phyloP scores from a whole-genome alignment of 139 green algal genomes.

The Nannochloris sp. region DNA sequence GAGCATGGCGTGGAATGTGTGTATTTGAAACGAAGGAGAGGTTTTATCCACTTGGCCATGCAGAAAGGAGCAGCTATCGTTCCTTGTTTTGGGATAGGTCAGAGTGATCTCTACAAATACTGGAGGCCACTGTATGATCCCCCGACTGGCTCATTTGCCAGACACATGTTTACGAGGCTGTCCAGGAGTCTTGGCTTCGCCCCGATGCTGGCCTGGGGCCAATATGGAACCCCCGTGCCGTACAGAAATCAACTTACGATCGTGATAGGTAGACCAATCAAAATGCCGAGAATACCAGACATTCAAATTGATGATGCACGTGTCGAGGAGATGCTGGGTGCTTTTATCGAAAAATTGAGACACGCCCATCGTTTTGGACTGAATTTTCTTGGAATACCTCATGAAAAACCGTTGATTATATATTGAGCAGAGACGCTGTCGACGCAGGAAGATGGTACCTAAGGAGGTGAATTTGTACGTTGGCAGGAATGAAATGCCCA shows the following conservation, averaged over 20 bases:
- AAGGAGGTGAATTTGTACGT: too few relatives aligned
- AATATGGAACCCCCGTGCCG: slow-evolving; percentile 2
- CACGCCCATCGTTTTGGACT: slow-evolving; percentile 1
- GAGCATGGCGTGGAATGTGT: slow-evolving; percentile 47
- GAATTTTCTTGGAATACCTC: too few relatives aligned
- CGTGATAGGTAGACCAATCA: slow-evolving; percentile 18
- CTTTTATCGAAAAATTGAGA: slow-evolving; percentile 18
- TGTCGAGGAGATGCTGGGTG: slow-evolving; percentile 18
- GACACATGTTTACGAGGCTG: not conserved
- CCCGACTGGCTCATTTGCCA: slow-evolving; percentile 7
- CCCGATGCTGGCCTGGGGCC: slow-evolving; percentile 16
- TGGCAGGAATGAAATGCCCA: too few relatives aligned
- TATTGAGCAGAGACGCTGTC: too few relatives aligned
- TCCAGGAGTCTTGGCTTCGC: slow-evolving; percentile 18
- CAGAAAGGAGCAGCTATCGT: slow-evolving; percentile 54
- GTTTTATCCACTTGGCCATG: slow-evolving; percentile 71
- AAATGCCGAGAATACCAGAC: slow-evolving; percentile 5
- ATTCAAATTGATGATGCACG: not conserved
- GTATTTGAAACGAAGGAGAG: slow-evolving; percentile 49
- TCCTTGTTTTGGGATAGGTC: slow-evolving; percentile 82
- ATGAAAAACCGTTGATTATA: too few relatives aligned
- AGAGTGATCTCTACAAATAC: slow-evolving; percentile 58
- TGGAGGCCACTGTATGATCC: slow-evolving; percentile 23
- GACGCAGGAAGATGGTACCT: too few relatives aligned
- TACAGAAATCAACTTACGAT: slow-evolving; percentile 14